A percentile compares a stretch with the other conserved stretches of the same genome.
These are phyloP conservation scores for Fusarium annulatum DNA, from an alignment of 2,329 filamentous ascomycete genomes.

Conservation along the genomic window DNA sequence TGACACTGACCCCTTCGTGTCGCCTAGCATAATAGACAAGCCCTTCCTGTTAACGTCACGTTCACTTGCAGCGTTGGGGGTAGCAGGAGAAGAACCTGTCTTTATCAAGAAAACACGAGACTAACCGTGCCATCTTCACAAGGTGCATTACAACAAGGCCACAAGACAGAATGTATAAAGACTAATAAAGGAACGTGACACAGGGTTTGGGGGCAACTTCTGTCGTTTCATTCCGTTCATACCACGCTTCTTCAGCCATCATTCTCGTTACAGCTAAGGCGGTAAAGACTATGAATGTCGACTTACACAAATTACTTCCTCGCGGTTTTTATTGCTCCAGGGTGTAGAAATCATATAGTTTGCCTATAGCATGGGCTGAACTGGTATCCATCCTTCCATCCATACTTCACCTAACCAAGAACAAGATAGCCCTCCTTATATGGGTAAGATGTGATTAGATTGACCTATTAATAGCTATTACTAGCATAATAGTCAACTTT, in stretches of 20 bases:
- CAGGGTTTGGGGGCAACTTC: background rate
- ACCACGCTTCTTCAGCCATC: background rate
- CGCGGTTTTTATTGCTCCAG: accelerated
- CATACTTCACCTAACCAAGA: background rate
- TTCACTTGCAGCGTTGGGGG: background rate
- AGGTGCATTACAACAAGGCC: background rate
- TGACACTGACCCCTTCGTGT: background rate
- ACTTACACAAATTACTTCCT: background rate
- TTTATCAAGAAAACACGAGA: background rate
- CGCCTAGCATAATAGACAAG: background rate
- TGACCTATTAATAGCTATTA: background rate
- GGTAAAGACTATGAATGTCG: background rate
- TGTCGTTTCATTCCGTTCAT: no score
- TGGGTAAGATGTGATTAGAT: background rate
- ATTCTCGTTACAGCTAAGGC: no score
- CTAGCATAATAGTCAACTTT: background rate
- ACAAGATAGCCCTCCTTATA: background rate
- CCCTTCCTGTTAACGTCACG: background rate
- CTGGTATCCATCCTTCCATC: background rate
- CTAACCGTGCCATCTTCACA: background rate
- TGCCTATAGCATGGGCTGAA: background rate
- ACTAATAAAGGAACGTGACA: background rate
- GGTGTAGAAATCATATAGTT: background rate
- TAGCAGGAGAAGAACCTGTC: background rate
- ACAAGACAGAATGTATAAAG: background rate